Evolutionary conservation across 306 rosid species (phyloP).

Genomic region (Coriaria nepalensis): DNA sequence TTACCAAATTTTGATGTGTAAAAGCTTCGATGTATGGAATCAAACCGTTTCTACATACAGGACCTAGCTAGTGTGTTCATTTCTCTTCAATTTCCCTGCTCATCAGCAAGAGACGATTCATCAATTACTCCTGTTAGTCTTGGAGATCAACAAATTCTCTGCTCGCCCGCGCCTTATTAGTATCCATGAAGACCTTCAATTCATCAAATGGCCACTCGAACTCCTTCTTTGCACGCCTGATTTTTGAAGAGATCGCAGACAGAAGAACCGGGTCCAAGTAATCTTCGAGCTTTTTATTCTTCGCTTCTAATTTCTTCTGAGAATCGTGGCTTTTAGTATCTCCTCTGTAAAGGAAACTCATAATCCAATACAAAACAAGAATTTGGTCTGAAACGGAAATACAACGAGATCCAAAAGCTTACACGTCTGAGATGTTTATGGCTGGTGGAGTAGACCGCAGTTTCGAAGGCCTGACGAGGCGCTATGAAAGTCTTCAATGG

Average conservation of each 20-base stretch:
- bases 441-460: constrained; percentile 6
- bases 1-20: too few relatives aligned
- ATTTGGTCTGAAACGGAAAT: not conserved
- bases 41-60: too few relatives aligned
- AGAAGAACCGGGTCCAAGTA: constrained; percentile 24
- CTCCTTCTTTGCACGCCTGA: constrained; percentile 9
- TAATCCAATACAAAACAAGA: not conserved
- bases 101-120: too few relatives aligned
- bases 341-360: not conserved
- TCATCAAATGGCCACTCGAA: constrained; percentile 23
- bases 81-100: too few relatives aligned
- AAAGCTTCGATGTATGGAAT: too few relatives aligned
- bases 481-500: constrained; percentile 18
- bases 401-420: not conserved
- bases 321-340: constrained; percentile 3
- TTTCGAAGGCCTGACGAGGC: constrained; percentile 18
- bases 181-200: constrained; percentile 14
- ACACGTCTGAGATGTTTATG: not conserved
- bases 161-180: too few relatives aligned
- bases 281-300: constrained; percentile 16
- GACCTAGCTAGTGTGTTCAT: too few relatives aligned
- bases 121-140: too few relatives aligned
- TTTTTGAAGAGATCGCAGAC: constrained; percentile 12
- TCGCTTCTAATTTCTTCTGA: not conserved
- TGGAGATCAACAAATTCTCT: too few relatives aligned